Evolutionary conservation across 768 basidiomycete species (phyloP), one percentile per base, ranked within the genome.

Genomic region (Pulveroboletus sp.): DNA sequence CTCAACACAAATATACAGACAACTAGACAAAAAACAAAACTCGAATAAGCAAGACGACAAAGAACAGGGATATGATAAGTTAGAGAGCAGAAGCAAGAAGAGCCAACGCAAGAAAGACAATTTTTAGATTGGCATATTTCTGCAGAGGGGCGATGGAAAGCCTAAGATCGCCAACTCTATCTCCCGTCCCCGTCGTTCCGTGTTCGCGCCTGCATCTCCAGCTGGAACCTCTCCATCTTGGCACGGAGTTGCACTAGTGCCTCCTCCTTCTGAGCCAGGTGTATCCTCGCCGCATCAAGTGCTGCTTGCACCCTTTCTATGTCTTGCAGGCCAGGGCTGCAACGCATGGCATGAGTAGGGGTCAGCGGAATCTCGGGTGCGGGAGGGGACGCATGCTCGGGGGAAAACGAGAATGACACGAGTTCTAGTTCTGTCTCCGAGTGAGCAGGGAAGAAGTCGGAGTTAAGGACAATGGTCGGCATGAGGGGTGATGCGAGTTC

Each of bases 401-500:
- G 65, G 10, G 65, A 56, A 46, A 61, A 57, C 5, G 48, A 53
- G 13, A 64, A 48, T 6, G 52, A 56, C 1, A 57, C 48, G 15
- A 64, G 51, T 39, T 60, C 53, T 1, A 26, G 8, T 40, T 63
- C 61, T 4, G 49, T 9, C 15, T 30, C 37, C 37, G 40, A 11
- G 17, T 26, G 39, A 1, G 14, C 24, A 1, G 67, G 46, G 17
- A 60, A 17, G 21, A 21, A 21, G 38, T 24, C 13, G 38, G 14
- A 47, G 3, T 43, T 32, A 6, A 61, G 49, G 15, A 64, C 37
- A n/a, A 59, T 53, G 11, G 60, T 72, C 13, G 75, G 75, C 42
- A 69, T 45, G 10, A 80, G 62, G n/a, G 79, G 77, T 6, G 77
- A 77, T 5, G 71, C 77, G 5, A 80, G 72, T 40, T 78, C 77